Conservation (phyloP, 208 protist genomes). For the Zelonia costaricensis region DNA sequence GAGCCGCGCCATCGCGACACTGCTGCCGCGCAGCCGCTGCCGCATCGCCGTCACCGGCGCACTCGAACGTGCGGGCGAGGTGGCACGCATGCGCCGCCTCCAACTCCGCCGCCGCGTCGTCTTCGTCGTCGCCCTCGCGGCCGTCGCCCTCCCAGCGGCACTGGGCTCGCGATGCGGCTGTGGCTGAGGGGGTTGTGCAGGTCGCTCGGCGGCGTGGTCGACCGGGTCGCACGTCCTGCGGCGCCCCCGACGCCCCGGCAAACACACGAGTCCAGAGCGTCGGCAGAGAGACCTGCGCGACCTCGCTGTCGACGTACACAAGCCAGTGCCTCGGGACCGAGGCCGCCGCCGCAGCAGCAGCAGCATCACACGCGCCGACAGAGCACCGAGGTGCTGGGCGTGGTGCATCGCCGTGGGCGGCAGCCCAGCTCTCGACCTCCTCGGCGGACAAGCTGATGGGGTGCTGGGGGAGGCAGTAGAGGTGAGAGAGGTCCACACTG, state of each 20-base stretch:
- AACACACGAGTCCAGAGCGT: slow-evolving; percentile 3
- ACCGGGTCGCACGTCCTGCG: neutral
- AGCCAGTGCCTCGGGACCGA: slow-evolving; percentile 13
- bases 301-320: slow-evolving; percentile 22
- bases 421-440: slow-evolving; percentile 15
- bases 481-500: slow-evolving; percentile 9
- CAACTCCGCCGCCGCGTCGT: neutral
- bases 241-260: neutral
- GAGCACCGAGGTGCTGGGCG: too few species aligned
- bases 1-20: too few species aligned
- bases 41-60: neutral
- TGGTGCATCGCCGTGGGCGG: too few species aligned
- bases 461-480: slow-evolving; percentile 19
- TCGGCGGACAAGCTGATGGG: slow-evolving; percentile 11
- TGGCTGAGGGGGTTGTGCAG: neutral
- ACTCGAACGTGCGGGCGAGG: neutral
- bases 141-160: neutral
- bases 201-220: neutral
- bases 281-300: neutral
- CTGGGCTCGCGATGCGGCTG: neutral
- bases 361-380: neutral
- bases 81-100: neutral
- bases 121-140: too few species aligned
- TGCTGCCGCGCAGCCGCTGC: neutral
- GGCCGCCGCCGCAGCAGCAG: neutral